Base-by-base conservation (phyloP, 2,329 filamentous ascomycete genomes). In the Monosporascus sp. region DNA sequence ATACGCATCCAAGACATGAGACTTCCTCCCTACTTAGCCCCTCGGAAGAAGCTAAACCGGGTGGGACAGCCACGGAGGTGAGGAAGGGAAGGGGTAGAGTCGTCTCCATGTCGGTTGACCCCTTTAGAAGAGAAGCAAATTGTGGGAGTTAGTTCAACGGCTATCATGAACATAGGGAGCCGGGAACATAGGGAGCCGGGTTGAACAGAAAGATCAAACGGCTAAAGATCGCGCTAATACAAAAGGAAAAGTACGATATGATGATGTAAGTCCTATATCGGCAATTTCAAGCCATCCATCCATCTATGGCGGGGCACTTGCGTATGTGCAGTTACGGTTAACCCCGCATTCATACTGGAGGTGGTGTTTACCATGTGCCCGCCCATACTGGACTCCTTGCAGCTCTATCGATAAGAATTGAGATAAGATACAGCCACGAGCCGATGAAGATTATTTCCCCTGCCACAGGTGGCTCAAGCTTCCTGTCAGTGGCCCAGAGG, bases 41-140 rank as follows among this genome's bases (percentile, higher is more conserved):
- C 51, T 79, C 74, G 49, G 71, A 69, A 41, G 77, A 72, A 52
- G 72, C 70, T 57, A 81, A 70, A 44, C 73, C 74, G 25, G 76
- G 74, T 1, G 77, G 75, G 49, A 80, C 73, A 57, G 77, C 73
- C 56, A 86, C 77, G 63, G 78, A 77, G 68, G 84, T 73, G 55
- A 87, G 73, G 64, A 87, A 86, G 24, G 83, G 84, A 50, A 87
- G 72, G 9, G 83, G 81, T 22, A 86, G 74, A 55, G 79, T 83
- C 31, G 82, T 83, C 69, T 87, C 84, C 83, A 87, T 87, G 57
- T 52, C 51, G 52, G 54, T 50, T 47, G 38, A 50, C 18, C 31
- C 27, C 31, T 14, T 35, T 35, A 14, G 31, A 35, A 35, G 31
- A 14, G n/a, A 41, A 37, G 38, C 52, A 25, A 14, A 14, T 8